Evolutionary conservation across 2,329 filamentous ascomycete species (phyloP).

Genomic region (Colletotrichum ledebouriae): DNA sequence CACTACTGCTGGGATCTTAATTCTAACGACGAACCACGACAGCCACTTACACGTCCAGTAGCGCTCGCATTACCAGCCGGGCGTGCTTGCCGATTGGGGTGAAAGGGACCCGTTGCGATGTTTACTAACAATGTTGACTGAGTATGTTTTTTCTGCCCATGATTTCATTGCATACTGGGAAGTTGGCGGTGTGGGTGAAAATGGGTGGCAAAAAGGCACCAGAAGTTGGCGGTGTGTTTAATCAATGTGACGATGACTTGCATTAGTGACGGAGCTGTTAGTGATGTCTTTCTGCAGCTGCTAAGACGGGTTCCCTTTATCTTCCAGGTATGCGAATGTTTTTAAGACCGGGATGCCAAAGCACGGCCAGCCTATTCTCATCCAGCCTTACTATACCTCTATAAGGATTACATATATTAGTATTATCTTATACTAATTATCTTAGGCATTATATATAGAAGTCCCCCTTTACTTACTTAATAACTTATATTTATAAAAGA

Average conservation of each 20-base stretch:
- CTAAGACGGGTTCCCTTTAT: neutral
- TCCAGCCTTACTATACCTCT: no score
- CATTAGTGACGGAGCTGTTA: conserved; percentile 24
- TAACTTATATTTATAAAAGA: no score
- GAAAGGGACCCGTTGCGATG: conserved; percentile 13
- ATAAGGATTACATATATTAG: no score
- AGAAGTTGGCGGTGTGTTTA: conserved; percentile 31
- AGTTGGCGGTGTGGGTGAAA: conserved; percentile 37
- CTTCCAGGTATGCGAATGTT: neutral
- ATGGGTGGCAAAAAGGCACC: no score
- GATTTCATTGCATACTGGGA: neutral
- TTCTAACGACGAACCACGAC: conserved; percentile 41
- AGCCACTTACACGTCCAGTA: conserved; percentile 10
- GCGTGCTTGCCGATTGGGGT: conserved; percentile 28
- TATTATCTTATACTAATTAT: no score
- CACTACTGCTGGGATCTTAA: conserved; percentile 27
- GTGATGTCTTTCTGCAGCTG: conserved; percentile 27
- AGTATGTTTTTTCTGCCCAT: conserved; percentile 12
- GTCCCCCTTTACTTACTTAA: no score
- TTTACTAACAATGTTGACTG: conserved; percentile 6
- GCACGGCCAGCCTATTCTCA: no score
- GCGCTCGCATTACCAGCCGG: conserved; percentile 13
- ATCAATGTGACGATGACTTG: conserved; percentile 36
- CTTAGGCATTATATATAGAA: no score
- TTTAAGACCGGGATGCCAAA: no score